Conservation (phyloP, 345 rosid genomes). For the Lepidium africanum region DNA sequence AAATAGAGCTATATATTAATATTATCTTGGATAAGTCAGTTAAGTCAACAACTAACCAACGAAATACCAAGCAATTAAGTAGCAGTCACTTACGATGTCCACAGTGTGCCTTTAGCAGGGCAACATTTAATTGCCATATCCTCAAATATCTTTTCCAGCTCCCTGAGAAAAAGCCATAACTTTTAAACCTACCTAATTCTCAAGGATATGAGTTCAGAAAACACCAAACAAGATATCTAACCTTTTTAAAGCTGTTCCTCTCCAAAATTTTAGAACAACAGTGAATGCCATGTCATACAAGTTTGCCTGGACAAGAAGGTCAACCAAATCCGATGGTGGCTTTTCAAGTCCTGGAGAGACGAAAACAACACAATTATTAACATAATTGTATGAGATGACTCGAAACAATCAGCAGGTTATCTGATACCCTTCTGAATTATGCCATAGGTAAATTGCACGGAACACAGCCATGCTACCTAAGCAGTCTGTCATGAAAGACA, state of each 20-base stretch:
- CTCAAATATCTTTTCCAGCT: slow-evolving; percentile 74
- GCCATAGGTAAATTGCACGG: background rate
- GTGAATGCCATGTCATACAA: slow-evolving; percentile 85
- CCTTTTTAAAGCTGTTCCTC: slow-evolving; percentile 67
- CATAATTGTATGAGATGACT: background rate
- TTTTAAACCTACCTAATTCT: background rate
- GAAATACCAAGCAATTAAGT: slow-evolving; percentile 2
- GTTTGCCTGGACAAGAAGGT: slow-evolving; percentile 63
- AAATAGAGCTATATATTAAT: background rate
- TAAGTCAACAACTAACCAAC: slow-evolving; percentile 2
- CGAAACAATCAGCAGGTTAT: background rate
- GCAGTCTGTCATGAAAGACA: background rate
- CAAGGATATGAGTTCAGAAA: background rate
- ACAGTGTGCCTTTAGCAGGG: slow-evolving; percentile 39
- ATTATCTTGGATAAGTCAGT: background rate
- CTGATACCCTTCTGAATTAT: background rate
- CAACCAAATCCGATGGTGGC: slow-evolving; percentile 64
- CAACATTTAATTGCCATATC: slow-evolving; percentile 79
- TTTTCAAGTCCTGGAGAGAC: slow-evolving; percentile 40
- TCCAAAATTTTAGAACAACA: slow-evolving; percentile 75
- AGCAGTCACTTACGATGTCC: slow-evolving; percentile 25
- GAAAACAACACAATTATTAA: slow-evolving; percentile 7
- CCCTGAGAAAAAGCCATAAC: slow-evolving; percentile 40
- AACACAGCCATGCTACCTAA: slow-evolving; percentile 2
- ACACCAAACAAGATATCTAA: slow-evolving; percentile 23